Evolutionary conservation across 805 yeast genomes (phyloP).

Genomic region (Tetrapisispora namnaoensis): DNA sequence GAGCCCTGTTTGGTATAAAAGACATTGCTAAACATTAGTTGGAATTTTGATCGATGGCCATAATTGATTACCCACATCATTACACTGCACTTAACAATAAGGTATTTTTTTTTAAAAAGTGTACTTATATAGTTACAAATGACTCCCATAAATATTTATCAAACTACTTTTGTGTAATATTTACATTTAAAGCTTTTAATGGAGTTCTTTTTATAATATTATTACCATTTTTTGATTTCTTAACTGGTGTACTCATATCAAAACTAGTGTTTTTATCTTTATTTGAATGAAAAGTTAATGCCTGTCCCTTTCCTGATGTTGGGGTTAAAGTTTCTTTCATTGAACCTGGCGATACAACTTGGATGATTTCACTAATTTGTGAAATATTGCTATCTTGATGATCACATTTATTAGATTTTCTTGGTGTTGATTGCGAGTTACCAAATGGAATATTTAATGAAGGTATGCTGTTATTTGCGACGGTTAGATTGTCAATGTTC

Average conservation of each 20-base stretch:
- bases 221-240: conserved; percentile 3
- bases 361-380: neutral
- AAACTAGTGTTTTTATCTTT: conserved; percentile 11
- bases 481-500: neutral
- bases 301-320: conserved; percentile 20
- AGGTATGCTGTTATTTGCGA: too few species aligned
- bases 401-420: neutral
- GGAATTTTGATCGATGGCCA: too few species aligned
- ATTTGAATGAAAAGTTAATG: conserved; percentile 26
- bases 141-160: neutral
- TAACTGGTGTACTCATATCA: conserved; percentile 1
- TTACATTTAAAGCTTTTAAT: conserved; percentile 15
- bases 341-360: neutral
- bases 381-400: neutral
- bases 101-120: too few species aligned
- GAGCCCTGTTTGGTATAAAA: too few species aligned
- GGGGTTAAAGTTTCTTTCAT: neutral
- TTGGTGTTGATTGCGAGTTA: neutral
- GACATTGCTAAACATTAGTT: too few species aligned
- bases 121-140: neutral
- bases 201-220: conserved; percentile 13
- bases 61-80: too few species aligned
- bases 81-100: neutral
- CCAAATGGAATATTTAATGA: neutral
- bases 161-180: conserved; percentile 3